Base-by-base conservation (phyloP, 2,329 filamentous ascomycete species). In the Trichoderma semiorbis region DNA sequence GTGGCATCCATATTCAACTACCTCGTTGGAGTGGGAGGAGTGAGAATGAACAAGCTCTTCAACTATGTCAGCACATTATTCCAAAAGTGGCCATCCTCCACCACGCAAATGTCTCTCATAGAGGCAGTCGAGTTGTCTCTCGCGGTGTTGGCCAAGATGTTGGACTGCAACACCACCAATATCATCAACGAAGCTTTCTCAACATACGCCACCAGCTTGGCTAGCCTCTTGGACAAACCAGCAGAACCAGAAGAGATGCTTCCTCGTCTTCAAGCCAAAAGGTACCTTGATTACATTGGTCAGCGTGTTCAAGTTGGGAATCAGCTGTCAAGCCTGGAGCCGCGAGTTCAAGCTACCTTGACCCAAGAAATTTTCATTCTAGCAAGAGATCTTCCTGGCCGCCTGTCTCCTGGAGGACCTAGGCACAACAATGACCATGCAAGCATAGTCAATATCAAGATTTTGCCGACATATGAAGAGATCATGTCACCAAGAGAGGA, bases 401-500 rank as follows among this genome's bases (percentile, higher is more conserved):
- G 55, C 3, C 74, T 82, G 1, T 82, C 80, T 3, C 69, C 73
- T 16, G 73, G 74, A 43, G 78, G 81, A 8, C 74, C 73, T 65
- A 79, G 85, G 7, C 86, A 88, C 72, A 83, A 87, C 74, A 88
- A 88, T 72, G 86, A 88, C 74, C 78, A 83, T 62, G 78, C 75
- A 1, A 78, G 84, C 60, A 87, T 88, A 69, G 36, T 75, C 0
- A 72, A 84, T 0, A 87, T 89, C 70, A 78, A 78, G 61, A 85
- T 88, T 47, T 74, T 88, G 53, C 86, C 87, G 0, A 88, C 86
- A 0, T 74, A 77, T 1, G 75, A 82, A 16, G 87, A 88, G 73
- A 85, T 88, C 70, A 69, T 78, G 50, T 84, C 81, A 6, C 68
- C 73, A 0, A 78, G 82, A 18, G 76, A 74, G 4, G 85, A 87